Percentiles rank a stretch among this genome's conserved stretches.
Conservation (phyloP, 2,329 filamentous ascomycete species). For the Trichoderma breve region DNA sequence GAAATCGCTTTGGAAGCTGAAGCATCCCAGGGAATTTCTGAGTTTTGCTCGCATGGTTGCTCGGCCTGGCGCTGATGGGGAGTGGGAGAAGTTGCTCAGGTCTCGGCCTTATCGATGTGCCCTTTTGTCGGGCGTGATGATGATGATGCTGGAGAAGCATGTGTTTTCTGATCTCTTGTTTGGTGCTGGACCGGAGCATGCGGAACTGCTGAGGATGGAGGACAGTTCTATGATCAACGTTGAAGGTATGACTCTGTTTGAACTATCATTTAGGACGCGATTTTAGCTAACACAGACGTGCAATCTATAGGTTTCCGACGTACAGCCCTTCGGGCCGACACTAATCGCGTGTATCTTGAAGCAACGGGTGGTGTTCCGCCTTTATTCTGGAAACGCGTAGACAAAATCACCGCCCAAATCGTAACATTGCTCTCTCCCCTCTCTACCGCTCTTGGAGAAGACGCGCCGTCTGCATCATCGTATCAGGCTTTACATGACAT, state of each 20-base stretch:
- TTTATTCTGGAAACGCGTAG: slow-evolving; percentile 33
- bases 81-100: slow-evolving; percentile 32
- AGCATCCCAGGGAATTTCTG: slow-evolving; percentile 27
- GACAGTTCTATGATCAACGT: slow-evolving; percentile 28
- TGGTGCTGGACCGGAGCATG: slow-evolving; percentile 31
- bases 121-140: slow-evolving; percentile 32
- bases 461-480: slow-evolving; percentile 19
- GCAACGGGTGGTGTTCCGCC: slow-evolving; percentile 24
- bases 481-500: slow-evolving; percentile 31
- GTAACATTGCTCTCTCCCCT: slow-evolving; percentile 29
- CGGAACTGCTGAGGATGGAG: slow-evolving; percentile 24
- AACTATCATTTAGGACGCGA: background rate
- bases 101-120: slow-evolving; percentile 25
- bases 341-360: slow-evolving; percentile 28
- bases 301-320: slow-evolving; percentile 31
- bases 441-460: slow-evolving; percentile 24
- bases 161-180: slow-evolving; percentile 34
- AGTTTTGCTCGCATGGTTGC: slow-evolving; percentile 30
- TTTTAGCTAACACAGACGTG: background rate
- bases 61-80: slow-evolving; percentile 27
- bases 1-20: slow-evolving; percentile 28
- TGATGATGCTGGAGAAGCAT: slow-evolving; percentile 29
- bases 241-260: slow-evolving; percentile 27
- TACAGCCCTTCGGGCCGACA: slow-evolving; percentile 28
- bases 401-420: slow-evolving; percentile 28